Conservation (phyloP, 768 basidiomycete species). For the Serpula lacrymans region DNA sequence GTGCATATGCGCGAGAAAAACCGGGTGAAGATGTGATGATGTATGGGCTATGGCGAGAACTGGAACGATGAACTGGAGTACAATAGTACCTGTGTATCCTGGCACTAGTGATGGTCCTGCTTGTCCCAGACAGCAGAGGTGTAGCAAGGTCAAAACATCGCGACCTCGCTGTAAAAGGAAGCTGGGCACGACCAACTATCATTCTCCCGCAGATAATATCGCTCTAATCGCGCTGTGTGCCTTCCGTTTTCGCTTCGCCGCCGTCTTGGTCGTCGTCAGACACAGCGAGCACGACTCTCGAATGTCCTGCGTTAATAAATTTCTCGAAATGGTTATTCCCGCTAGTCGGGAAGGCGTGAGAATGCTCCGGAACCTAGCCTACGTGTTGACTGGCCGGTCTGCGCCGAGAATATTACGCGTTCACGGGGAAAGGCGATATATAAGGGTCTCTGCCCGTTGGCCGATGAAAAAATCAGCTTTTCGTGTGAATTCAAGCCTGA, state of each 20-base stretch:
- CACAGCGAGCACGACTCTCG: conserved; percentile 1
- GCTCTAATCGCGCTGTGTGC: background rate
- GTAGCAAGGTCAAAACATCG: no score
- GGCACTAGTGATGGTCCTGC: no score
- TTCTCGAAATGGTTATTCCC: conserved; percentile 8
- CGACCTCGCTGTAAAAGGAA: no score
- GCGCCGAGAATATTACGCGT: conserved; percentile 13
- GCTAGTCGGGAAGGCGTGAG: conserved; percentile 5
- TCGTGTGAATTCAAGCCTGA: background rate
- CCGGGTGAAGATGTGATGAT: conserved; percentile 16
- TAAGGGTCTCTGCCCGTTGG: conserved; percentile 10
- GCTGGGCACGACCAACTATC: no score
- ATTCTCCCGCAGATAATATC: background rate
- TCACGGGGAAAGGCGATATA: conserved; percentile 13
- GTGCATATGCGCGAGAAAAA: no score
- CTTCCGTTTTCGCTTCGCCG: conserved; percentile 10
- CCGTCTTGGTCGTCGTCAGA: background rate
- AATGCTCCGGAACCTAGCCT: no score
- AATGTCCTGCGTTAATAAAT: background rate
- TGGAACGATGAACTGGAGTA: conserved; percentile 3
- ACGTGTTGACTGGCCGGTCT: no score
- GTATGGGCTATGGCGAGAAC: background rate
- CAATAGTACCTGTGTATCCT: no score
- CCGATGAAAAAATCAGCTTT: conserved; percentile 14
- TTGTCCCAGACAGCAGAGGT: no score